These are phyloP conservation scores for Diplodia mutila DNA, from an alignment of 2,329 filamentous ascomycete genomes.

Conservation along the genomic window DNA sequence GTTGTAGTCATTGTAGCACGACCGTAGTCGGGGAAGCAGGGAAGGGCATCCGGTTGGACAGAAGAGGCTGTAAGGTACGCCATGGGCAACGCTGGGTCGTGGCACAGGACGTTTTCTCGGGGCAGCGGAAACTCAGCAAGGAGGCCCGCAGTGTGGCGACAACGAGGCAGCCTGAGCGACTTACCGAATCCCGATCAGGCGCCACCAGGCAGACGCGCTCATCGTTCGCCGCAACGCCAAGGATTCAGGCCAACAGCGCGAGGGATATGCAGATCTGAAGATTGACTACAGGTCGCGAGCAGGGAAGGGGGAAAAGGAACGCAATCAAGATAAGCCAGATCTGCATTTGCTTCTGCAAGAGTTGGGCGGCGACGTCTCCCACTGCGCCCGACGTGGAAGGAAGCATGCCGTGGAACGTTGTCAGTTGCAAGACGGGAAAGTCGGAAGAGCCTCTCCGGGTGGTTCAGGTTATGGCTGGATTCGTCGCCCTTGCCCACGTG, in stretches of 20 bases:
- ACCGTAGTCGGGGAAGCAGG: not conserved
- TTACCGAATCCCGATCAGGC: not conserved
- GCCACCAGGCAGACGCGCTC: not conserved
- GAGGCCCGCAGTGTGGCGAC: not conserved
- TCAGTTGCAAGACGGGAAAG: not conserved
- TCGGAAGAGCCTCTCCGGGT: slow-evolving; percentile 6
- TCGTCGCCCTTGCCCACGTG: not conserved
- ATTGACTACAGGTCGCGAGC: not conserved
- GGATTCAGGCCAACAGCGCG: not conserved
- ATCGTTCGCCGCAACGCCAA: not conserved
- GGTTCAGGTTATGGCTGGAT: too few relatives aligned
- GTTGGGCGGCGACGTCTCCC: not conserved
- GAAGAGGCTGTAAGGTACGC: not conserved
- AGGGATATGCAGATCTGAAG: not conserved
- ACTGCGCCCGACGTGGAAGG: not conserved
- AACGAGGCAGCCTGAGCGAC: not conserved
- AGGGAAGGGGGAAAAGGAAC: not conserved
- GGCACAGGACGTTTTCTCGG: not conserved
- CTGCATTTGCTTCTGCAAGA: not conserved
- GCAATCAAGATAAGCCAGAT: not conserved
- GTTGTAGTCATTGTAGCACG: not conserved
- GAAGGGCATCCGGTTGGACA: not conserved
- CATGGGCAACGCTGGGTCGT: not conserved
- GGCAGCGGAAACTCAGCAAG: not conserved
- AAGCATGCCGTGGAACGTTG: not conserved